Conservation (phyloP, 1,284 basidiomycete genomes). For the Naganishia sp. region DNA sequence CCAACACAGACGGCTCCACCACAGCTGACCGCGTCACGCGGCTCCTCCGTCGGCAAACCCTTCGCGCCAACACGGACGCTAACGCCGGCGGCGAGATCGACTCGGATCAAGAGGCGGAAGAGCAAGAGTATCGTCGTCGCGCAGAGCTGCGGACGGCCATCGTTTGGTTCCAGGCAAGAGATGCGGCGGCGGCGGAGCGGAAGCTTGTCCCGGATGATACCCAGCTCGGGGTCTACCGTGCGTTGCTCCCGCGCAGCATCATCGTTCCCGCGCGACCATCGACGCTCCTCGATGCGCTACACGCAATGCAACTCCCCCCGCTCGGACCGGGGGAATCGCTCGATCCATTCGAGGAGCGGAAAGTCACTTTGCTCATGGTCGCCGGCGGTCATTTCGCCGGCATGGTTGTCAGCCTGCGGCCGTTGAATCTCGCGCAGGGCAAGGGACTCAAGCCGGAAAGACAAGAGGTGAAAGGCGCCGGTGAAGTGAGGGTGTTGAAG, state of each 20-base stretch:
- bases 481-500: conserved; percentile 72
- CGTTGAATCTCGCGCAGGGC: conserved; percentile 54
- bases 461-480: conserved; percentile 56
- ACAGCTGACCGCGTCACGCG: conserved; percentile 56
- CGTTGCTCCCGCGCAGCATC: conserved; percentile 64
- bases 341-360: conserved; percentile 60
- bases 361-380: conserved; percentile 92
- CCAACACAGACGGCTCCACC: conserved; percentile 53
- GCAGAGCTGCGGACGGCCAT: conserved; percentile 70
- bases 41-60: conserved; percentile 64
- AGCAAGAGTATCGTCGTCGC: conserved; percentile 48
- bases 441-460: conserved; percentile 62
- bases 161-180: conserved; percentile 70
- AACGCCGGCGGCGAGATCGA: conserved; percentile 37
- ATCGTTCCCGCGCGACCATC: conserved; percentile 48
- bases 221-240: conserved; percentile 85
- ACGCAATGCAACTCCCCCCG: conserved; percentile 63
- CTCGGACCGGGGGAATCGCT: conserved; percentile 53
- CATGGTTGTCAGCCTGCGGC: conserved; percentile 67
- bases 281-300: conserved; percentile 57
- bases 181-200: not conserved
- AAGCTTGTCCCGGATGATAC: conserved; percentile 60
- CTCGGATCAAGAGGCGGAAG: conserved; percentile 50
- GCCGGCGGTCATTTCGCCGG: conserved; percentile 98
- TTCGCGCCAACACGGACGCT: conserved; percentile 29